Conservation (phyloP, 2,329 filamentous ascomycete species). For the Trematosphaeria pertusa region DNA sequence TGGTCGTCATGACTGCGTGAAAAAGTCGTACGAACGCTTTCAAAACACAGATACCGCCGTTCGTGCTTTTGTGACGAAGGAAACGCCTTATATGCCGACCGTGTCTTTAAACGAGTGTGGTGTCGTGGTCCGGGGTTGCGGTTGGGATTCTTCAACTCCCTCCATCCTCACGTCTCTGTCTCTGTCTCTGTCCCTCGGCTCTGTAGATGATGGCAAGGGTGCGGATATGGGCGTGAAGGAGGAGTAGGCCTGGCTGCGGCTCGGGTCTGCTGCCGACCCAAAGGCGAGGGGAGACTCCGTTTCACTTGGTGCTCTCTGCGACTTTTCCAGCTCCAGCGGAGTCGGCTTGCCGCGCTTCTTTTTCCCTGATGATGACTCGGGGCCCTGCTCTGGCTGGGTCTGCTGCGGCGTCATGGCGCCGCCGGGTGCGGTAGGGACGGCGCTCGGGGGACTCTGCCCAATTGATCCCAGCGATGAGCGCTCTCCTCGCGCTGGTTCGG, state of each 20-base stretch:
- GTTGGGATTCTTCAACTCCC: slow-evolving; percentile 46
- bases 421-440: slow-evolving; percentile 23
- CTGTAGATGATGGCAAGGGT: slow-evolving; percentile 41
- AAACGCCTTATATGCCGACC: slow-evolving; percentile 51
- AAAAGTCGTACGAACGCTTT: slow-evolving; percentile 47
- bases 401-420: slow-evolving; percentile 38
- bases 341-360: slow-evolving; percentile 41
- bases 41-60: slow-evolving; percentile 48
- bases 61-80: slow-evolving; percentile 46
- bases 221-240: slow-evolving; percentile 47
- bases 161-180: slow-evolving; percentile 43
- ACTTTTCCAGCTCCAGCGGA: slow-evolving; percentile 41
- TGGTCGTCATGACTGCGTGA: slow-evolving; percentile 49
- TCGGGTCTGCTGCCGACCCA: slow-evolving; percentile 33
- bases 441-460: slow-evolving; percentile 37
- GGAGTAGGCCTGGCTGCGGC: slow-evolving; percentile 38
- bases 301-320: slow-evolving; percentile 31
- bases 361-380: slow-evolving; percentile 46
- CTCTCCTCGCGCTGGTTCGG: slow-evolving; percentile 34
- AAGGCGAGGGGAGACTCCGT: slow-evolving; percentile 41
- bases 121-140: slow-evolving; percentile 48
- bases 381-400: slow-evolving; percentile 33
- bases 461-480: slow-evolving; percentile 25
- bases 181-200: slow-evolving; percentile 33
- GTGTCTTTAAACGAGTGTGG: slow-evolving; percentile 53